These are phyloP conservation scores for Phaeoacremonium minimum DNA, from an alignment of 2,329 filamentous ascomycete genomes.

Conservation along the genomic window DNA sequence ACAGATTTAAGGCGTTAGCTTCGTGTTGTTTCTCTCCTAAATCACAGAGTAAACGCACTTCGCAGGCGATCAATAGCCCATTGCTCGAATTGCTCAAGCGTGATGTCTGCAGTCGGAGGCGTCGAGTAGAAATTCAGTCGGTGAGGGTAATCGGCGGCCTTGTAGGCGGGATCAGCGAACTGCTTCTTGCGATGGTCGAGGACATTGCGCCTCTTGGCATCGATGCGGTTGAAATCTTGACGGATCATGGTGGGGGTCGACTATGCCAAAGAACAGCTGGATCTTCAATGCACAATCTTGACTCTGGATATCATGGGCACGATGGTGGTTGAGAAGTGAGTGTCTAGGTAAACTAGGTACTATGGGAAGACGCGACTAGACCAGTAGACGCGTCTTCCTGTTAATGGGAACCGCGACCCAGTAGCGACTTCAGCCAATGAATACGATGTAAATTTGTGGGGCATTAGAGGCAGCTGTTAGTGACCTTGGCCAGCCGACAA, in stretches of 20 bases:
- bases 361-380: no score
- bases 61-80: conserved; percentile 93
- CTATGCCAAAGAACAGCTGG: no score
- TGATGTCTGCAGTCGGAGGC: conserved; percentile 89
- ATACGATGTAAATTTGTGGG: no score
- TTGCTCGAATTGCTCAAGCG: conserved; percentile 95
- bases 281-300: no score
- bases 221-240: conserved; percentile 48
- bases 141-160: conserved; percentile 74
- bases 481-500: no score
- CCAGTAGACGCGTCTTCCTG: no score
- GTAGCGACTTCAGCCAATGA: no score
- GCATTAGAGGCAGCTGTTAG: no score
- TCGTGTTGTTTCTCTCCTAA: background rate
- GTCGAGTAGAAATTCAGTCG: conserved; percentile 88
- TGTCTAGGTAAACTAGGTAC: no score
- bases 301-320: no score
- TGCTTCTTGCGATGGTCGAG: conserved; percentile 82
- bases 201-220: conserved; percentile 70
- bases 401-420: no score
- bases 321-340: no score
- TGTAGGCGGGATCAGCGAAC: conserved; percentile 73
- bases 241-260: conserved; percentile 38
- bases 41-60: conserved; percentile 41
- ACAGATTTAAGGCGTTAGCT: conserved; percentile 11